Percentiles rank a stretch among this genome's conserved stretches.
Conservation (phyloP, 192 early-diverging fungal genomes). For the Obelidium mucronatum region DNA sequence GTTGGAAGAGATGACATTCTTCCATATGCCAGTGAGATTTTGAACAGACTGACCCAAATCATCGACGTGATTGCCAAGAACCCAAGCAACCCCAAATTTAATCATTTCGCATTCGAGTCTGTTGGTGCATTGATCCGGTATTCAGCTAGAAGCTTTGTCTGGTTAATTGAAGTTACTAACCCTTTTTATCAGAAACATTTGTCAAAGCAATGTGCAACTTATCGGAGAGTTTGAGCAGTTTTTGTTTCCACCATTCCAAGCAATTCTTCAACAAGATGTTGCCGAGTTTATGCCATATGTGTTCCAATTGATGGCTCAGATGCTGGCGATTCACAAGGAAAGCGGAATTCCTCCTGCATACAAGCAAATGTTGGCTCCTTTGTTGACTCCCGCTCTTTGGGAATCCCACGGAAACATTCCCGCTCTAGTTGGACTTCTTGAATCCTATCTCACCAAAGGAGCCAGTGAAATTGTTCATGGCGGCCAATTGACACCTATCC, state of each 20-base stretch:
- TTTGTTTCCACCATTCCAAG: constrained; percentile 89
- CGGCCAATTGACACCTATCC: constrained; percentile 78
- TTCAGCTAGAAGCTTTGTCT: constrained; percentile 15
- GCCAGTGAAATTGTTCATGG: constrained; percentile 70
- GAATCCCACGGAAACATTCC: constrained; percentile 90
- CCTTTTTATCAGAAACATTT: constrained; percentile 72
- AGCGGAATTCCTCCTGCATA: constrained; percentile 76
- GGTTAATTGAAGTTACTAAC: neutral
- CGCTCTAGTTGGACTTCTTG: constrained; percentile 87
- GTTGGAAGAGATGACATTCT: constrained; percentile 76
- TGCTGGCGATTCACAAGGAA: constrained; percentile 78
- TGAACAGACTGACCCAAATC: constrained; percentile 79
- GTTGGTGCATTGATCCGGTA: constrained; percentile 83
- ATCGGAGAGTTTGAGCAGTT: constrained; percentile 84
- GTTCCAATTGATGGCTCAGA: constrained; percentile 93
- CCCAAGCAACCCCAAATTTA: constrained; percentile 98
- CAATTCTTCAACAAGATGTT: constrained; percentile 84
- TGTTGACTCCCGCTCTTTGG: constrained; percentile 91
- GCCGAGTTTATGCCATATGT: constrained; percentile 95
- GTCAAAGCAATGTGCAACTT: constrained; percentile 69
- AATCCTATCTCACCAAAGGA: constrained; percentile 84
- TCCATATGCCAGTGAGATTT: constrained; percentile 73
- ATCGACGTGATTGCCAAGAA: constrained; percentile 88
- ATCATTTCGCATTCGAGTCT: constrained; percentile 95
- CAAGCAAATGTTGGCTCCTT: constrained; percentile 71